Base-by-base conservation (phyloP, 1,284 basidiomycete species). In the Cryptococcus sp. region DNA sequence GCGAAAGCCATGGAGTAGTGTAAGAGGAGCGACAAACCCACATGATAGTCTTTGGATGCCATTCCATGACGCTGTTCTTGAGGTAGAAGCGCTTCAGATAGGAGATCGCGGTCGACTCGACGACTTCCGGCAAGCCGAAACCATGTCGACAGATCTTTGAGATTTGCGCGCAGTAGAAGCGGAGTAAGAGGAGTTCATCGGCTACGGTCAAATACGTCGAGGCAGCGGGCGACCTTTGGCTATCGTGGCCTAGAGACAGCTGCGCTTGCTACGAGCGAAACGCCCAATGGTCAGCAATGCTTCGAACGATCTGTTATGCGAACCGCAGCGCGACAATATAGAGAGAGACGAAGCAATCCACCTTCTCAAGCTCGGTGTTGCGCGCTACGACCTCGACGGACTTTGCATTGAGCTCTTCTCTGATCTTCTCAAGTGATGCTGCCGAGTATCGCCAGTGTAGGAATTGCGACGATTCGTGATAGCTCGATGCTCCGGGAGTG, bases 11-110 rank as follows among this genome's bases (percentile, higher is more conserved):
- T 10, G 8, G 29, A 34, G 29, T 10, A 10, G 13, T 2, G 29
- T 2, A 34, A 34, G n/a, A 34, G 8, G 8, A 2, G 5, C 22
- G 40, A 44, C 7, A 8, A 23, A 57, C 89, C 52, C 73, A 96
- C 95, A 99, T 98, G 71, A 99, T 91, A 68, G 91, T 90, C 79
- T 96, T 96, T 0, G 95, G 96, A 79, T 99, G 96, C 86, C 92
- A 97, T 74, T 99, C 94, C 93, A 99, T 97, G 53, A 93, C 92
- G 1, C 93, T 97, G 72, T 99, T 99, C 78, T 91, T 89, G 54
- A 99, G 83, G 75, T 99, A 99, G 80, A 99, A 99, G 5, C 96
- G 84, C 75, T 99, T 99, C 64, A 99, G 81, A 75, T 94, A 98
- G 46, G 84, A 87, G 57, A 91, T 86, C 0, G 93, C 92, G 0